These are phyloP conservation scores for Cryptomeria japonica DNA, from an alignment of 75 land plant species.

Conservation along the genomic window DNA sequence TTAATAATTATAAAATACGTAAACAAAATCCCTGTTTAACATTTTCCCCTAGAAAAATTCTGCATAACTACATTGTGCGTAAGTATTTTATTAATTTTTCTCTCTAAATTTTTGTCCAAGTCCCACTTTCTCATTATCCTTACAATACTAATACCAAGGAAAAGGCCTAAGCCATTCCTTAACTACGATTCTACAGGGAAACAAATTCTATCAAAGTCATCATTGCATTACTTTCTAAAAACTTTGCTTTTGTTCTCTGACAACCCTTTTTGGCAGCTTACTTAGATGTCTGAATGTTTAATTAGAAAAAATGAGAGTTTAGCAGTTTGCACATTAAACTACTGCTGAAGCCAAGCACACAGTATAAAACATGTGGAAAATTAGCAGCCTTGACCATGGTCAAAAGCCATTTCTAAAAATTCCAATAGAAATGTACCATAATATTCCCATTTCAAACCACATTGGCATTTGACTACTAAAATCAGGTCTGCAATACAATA, in stretches of 20 bases:
- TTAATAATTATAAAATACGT: not conserved
- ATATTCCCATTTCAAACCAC: not conserved
- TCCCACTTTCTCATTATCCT: not conserved
- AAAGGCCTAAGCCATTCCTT: not conserved
- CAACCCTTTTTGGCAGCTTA: not conserved
- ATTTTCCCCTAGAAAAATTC: not conserved
- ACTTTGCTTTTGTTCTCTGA: not conserved
- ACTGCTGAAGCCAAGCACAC: not conserved
- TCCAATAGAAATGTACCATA: not conserved
- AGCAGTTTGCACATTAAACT: not conserved
- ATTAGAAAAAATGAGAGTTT: not conserved
- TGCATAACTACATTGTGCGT: not conserved
- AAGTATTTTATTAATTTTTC: not conserved
- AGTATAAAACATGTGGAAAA: not conserved
- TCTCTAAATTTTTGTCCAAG: not conserved
- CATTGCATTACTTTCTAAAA: not conserved
- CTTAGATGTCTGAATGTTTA: not conserved
- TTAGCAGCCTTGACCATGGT: not conserved
- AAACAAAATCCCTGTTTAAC: not conserved
- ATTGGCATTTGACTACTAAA: not conserved
- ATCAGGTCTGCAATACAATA: not conserved
- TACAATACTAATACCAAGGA: not conserved
- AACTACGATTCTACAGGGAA: not conserved
- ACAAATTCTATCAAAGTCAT: not conserved
- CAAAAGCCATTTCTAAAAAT: not conserved